These are phyloP conservation scores for Heterobasidion irregulare DNA, from an alignment of 1,284 basidiomycete species.

Conservation along the genomic window DNA sequence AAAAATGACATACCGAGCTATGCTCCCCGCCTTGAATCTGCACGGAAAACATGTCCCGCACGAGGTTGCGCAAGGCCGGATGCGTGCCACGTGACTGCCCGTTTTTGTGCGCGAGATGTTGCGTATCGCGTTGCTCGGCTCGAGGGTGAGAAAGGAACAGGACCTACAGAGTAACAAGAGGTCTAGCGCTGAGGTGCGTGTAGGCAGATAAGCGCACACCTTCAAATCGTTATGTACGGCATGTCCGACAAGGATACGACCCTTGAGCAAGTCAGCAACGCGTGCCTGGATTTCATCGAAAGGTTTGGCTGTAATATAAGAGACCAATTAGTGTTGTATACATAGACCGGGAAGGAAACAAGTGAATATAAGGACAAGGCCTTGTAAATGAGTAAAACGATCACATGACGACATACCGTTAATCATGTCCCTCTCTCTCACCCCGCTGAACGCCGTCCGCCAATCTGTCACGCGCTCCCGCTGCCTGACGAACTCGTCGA, in stretches of 20 bases:
- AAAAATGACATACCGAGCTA: constrained; percentile 54
- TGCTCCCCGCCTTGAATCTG: constrained; percentile 87
- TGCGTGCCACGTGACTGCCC: constrained; percentile 52
- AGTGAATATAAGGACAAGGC: neutral
- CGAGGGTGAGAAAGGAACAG: constrained; percentile 88
- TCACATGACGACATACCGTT: constrained; percentile 35
- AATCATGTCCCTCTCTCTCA: constrained; percentile 71
- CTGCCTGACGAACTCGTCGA: constrained; percentile 87
- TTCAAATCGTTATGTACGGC: constrained; percentile 91
- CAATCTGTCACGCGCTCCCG: constrained; percentile 91
- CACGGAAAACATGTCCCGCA: constrained; percentile 75
- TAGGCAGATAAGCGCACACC: constrained; percentile 29
- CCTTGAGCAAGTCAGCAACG: constrained; percentile 76
- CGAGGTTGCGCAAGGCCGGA: constrained; percentile 78
- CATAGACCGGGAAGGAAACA: neutral
- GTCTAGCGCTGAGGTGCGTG: neutral
- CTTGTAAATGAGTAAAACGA: neutral
- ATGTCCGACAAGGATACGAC: constrained; percentile 87
- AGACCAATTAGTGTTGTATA: too few species aligned
- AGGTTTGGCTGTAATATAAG: constrained; percentile 44
- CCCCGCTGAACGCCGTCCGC: constrained; percentile 86
- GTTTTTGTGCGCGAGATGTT: constrained; percentile 51
- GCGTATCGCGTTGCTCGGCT: constrained; percentile 77
- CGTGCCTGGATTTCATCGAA: constrained; percentile 79
- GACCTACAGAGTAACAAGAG: constrained; percentile 38